Base-by-base conservation (phyloP, 768 basidiomycete species). In the Amanita subjunquillea region DNA sequence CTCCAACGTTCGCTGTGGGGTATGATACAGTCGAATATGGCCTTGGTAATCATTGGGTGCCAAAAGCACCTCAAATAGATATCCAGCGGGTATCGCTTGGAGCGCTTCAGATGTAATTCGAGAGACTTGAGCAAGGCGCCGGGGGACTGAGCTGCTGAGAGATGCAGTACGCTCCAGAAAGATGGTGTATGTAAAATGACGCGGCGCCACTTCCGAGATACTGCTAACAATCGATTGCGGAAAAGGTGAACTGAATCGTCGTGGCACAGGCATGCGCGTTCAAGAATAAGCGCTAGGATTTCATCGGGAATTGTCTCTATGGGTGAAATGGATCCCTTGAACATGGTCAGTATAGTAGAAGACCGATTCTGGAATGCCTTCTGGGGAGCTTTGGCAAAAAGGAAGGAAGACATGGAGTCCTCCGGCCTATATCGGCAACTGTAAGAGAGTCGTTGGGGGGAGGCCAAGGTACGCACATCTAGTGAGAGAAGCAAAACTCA, bases 31-130 rank as follows among this genome's bases (percentile, higher is more conserved):
- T 55, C 51, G 56, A 69, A 59, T 38, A 67, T 32, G 4, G 23
- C 32, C 9, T 63, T 58, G 3, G 61, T 65, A 39, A 57, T 32
- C 6, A 56, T 48, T 29, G 53, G 45, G 10, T 56, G 45, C 65
- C 68, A 68, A 49, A 62, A 69, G 48, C 65, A 66, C 41, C 51
- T 59, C 46, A 69, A 41, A 10, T 57, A 58, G 27, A 69, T 60
- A 50, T 64, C 59, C 45, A 69, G 50, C 6, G 63, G 66, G 52
- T 67, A 58, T 23, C 53, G 56, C 48, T 56, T 66, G 9, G 67
- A 68, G 15, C 64, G 60, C 13, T 56, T 54, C 2, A 69, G 58
- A 51, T 60, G 60, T 2, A 46, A 23, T 2, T 65, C 62, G 23
- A 69, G 56, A 8, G 42, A 22, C 6, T 60, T 57, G 30, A 45